Evolutionary conservation across 305 asterid genomes (phyloP).

Genomic region (Salvia sclarea): DNA sequence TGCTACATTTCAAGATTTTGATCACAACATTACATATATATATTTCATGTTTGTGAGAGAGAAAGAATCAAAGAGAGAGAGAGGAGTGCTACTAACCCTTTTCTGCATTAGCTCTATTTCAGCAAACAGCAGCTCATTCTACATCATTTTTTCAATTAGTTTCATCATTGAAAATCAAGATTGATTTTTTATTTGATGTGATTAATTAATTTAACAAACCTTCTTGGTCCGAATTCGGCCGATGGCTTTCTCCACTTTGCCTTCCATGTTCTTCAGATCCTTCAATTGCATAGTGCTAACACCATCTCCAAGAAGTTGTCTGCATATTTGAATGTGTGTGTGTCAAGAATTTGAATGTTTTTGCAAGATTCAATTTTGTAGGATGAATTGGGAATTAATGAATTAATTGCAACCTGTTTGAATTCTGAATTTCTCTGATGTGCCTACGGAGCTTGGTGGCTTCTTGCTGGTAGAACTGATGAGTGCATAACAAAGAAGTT

Average conservation of each 20-base stretch:
- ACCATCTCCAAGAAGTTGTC: conserved; percentile 83
- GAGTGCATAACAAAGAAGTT: neutral
- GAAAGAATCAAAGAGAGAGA: neutral
- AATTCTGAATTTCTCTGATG: conserved; percentile 57
- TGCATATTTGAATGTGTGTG: conserved; percentile 19
- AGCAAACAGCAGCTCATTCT: conserved; percentile 85
- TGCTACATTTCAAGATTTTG: conserved; percentile 30
- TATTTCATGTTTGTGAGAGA: neutral
- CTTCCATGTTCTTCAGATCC: conserved; percentile 64
- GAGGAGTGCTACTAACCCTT: conserved; percentile 51
- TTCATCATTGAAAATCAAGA: neutral
- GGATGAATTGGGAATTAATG: neutral
- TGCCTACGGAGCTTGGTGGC: conserved; percentile 61
- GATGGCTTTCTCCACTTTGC: conserved; percentile 75
- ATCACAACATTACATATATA: neutral
- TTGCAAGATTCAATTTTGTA: too few relatives aligned
- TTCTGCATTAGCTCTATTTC: conserved; percentile 93
- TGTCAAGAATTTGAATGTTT: neutral
- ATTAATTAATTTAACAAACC: neutral
- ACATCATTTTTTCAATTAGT: conserved; percentile 14
- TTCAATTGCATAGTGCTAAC: conserved; percentile 52
- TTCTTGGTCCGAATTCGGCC: conserved; percentile 71
- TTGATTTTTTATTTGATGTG: too few relatives aligned
- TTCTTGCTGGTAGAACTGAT: conserved; percentile 83
- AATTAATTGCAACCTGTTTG: conserved; percentile 51